phyloP scores from a whole-genome alignment of 129 eudicot species.

The Escallonia herrerae region DNA sequence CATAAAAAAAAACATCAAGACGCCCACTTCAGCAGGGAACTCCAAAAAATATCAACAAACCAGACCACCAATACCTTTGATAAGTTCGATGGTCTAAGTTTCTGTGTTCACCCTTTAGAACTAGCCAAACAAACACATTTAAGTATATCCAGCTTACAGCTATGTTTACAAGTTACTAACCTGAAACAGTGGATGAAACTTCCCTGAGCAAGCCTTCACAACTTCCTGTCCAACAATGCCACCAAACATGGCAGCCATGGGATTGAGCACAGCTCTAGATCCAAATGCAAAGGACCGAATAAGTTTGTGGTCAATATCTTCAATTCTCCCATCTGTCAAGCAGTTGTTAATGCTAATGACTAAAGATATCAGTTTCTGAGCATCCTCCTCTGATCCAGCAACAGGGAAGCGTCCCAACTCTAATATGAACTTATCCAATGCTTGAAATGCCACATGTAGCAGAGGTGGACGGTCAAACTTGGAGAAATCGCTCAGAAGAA shows the following conservation, averaged over 20 bases:
- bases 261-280: slow-evolving; percentile 83
- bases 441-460: slow-evolving; percentile 56
- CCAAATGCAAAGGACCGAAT: slow-evolving; percentile 60
- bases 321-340: slow-evolving; percentile 27
- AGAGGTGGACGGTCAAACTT: slow-evolving; percentile 71
- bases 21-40: background rate
- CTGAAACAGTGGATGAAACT: slow-evolving; percentile 50
- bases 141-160: background rate
- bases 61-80: background rate
- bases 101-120: too few relatives aligned
- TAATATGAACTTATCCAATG: slow-evolving; percentile 35
- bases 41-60: background rate
- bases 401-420: slow-evolving; percentile 39
- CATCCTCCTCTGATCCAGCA: slow-evolving; percentile 64
- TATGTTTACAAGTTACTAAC: slow-evolving; percentile 12
- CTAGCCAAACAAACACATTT: too few relatives aligned
- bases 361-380: slow-evolving; percentile 31
- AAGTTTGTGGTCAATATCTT: slow-evolving; percentile 36
- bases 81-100: too few relatives aligned
- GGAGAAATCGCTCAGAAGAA: slow-evolving; percentile 81
- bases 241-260: slow-evolving; percentile 95
- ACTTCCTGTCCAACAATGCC: slow-evolving; percentile 78
- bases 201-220: slow-evolving; percentile 58
- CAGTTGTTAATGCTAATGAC: slow-evolving; percentile 27
- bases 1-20: background rate